phyloP scores from a whole-genome alignment of 2,329 filamentous ascomycete species.

The Myriosclerotinia curreyana region DNA sequence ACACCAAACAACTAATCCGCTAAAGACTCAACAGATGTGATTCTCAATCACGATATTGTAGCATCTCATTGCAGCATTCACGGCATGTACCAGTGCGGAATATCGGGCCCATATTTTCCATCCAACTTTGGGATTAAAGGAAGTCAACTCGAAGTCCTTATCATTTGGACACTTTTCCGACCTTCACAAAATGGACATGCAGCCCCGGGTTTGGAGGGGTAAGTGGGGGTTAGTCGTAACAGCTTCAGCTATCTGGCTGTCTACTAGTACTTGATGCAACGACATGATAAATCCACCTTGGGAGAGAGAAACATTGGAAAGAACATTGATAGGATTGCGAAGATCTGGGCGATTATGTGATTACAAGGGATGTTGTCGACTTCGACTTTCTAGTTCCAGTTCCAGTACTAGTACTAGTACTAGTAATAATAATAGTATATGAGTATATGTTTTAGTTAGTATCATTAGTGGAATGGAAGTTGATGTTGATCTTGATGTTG shows the following conservation, averaged over 20 bases:
- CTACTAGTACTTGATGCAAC: background rate
- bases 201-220: background rate
- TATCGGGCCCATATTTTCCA: background rate
- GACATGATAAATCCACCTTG: background rate
- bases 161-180: background rate
- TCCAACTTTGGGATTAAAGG: background rate
- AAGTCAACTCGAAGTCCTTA: background rate
- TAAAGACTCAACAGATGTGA: background rate
- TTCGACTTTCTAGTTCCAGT: too few relatives aligned
- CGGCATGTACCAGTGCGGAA: conserved; percentile 3
- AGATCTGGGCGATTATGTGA: conserved; percentile 10
- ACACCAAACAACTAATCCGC: too few relatives aligned
- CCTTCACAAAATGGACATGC: background rate
- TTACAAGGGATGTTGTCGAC: conserved; percentile 18
- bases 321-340: conserved; percentile 2
- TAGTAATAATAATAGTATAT: too few relatives aligned
- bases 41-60: conserved; percentile 13
- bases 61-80: conserved; percentile 18
- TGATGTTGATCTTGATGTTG: background rate
- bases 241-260: background rate
- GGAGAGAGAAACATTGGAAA: background rate
- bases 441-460: background rate
- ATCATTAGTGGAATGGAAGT: background rate
- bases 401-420: too few relatives aligned
- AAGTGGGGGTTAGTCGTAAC: background rate